A percentile compares a stretch with the other conserved stretches of the same genome.
Evolutionary conservation across 495 filamentous ascomycete species (phyloP).

Genomic region (Tuber brumale): DNA sequence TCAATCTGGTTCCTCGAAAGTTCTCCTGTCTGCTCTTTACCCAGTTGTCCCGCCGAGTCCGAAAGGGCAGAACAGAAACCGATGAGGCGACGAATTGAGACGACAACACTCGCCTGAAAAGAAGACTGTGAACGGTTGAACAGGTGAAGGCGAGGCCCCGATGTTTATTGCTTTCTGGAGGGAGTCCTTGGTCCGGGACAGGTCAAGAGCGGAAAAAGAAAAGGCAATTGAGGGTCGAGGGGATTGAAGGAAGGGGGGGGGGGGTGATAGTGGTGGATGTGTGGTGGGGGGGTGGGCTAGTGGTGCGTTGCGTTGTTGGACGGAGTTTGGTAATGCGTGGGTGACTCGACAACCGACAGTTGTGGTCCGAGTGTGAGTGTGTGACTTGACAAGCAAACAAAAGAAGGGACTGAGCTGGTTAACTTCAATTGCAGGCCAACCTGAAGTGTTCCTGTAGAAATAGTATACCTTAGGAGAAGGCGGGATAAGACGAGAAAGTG

Average conservation of each 20-base stretch:
- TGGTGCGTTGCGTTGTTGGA: constrained; percentile 26
- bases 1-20: constrained; percentile 31
- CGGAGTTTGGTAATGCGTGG: constrained; percentile 20
- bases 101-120: constrained; percentile 33
- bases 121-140: constrained; percentile 32
- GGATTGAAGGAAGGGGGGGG: constrained; percentile 16
- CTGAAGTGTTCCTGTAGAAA: constrained; percentile 29
- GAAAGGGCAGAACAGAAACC: constrained; percentile 33
- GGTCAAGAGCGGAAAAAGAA: constrained; percentile 31
- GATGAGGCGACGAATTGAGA: constrained; percentile 38
- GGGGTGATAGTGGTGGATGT: constrained; percentile 5
- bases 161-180: constrained; percentile 37
- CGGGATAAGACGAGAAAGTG: neutral
- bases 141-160: constrained; percentile 30
- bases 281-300: constrained; percentile 16
- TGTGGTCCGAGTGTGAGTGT: constrained; percentile 34
- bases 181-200: constrained; percentile 32
- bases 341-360: constrained; percentile 28
- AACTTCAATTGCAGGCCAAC: constrained; percentile 31
- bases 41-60: constrained; percentile 28
- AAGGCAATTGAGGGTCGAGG: constrained; percentile 29
- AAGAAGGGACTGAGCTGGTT: constrained; percentile 10
- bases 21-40: constrained; percentile 20
- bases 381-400: constrained; percentile 6
- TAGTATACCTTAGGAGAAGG: neutral